Evolutionary conservation across 176 grass and related monocot species (phyloP), one percentile per base, ranked within the genome.

Genomic region (Aechmea fasciata): DNA sequence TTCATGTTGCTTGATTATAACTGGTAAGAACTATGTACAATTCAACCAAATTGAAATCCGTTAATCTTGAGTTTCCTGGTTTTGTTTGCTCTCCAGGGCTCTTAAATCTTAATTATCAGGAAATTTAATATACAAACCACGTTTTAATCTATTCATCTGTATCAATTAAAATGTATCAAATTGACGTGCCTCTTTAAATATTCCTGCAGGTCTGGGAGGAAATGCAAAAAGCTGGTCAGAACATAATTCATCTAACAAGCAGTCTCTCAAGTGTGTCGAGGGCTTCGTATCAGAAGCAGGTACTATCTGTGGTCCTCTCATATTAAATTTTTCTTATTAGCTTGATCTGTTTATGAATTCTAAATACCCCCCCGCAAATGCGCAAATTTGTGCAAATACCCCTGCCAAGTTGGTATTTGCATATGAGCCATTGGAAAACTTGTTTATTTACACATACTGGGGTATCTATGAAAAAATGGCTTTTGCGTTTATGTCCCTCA

Each of bases 271-370:
- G 50, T 57, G 83, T 83, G 62, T 89, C 86, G 24, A 79, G 59
- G 75, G 69, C 69, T 78, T 97, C 88, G 47, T 85, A 70, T 77
- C 79, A 86, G 73, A 92, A 97, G 71, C 86, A 92, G 87, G 94
- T 99, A 81, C 63, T 54, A 14, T 57, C 7, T 57, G 18, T 57
- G 54, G 54, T 7, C 6, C 68, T 24, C 17, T 51, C 23, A 5
- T 63, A 52, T 71, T 63, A 57, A 10, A 55, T n/a, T 64, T 29
- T 59, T 13, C 13, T 48, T 59, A 17, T 68, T 7, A 55, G 9
- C 10, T 48, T 18, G 22, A 52, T 69, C 48, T n/a, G 59, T 70
- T 28, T 11, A 73, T 71, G 67, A 17, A 19, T 52, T 72, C 18
- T 14, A 52, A 13, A 75, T 72, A 54, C n/a, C 18, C 33, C 41